A percentile compares a stretch with the other conserved stretches of the same genome.
Evolutionary conservation across 345 rosid species (phyloP).

Genomic region (Dovyalis caffra): DNA sequence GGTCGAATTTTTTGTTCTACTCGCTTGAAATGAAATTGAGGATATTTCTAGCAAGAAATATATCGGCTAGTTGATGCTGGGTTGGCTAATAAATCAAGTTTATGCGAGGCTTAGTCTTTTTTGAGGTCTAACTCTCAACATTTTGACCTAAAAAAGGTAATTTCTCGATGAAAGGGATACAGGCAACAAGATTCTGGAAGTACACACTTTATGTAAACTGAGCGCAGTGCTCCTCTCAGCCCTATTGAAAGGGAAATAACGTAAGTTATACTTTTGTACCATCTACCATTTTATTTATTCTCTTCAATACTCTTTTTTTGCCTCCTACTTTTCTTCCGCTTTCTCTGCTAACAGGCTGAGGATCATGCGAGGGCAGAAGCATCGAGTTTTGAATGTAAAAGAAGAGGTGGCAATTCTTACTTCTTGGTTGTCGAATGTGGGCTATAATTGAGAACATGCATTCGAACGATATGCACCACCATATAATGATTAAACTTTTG

Average conservation of each 20-base stretch:
- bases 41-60: not conserved
- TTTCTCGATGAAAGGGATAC: not conserved
- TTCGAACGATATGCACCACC: not conserved
- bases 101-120: not conserved
- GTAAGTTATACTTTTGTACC: not conserved
- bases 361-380: not conserved
- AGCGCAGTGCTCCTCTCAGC: not conserved
- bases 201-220: not conserved
- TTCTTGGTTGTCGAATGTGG: conserved; percentile 1
- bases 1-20: not conserved
- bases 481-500: not conserved
- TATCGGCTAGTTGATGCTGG: not conserved
- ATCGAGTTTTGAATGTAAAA: not conserved
- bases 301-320: not conserved
- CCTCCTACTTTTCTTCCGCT: not conserved
- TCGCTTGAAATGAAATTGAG: not conserved
- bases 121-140: not conserved
- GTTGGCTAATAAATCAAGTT: not conserved
- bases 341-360: conserved; percentile 5
- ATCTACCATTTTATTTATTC: not conserved
- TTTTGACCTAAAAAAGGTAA: not conserved
- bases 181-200: not conserved
- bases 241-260: not conserved
- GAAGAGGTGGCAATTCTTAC: not conserved
- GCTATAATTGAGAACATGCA: not conserved